These are phyloP conservation scores for Aristolochia californica DNA, from an alignment of 164 flowering plant species.

Conservation along the genomic window DNA sequence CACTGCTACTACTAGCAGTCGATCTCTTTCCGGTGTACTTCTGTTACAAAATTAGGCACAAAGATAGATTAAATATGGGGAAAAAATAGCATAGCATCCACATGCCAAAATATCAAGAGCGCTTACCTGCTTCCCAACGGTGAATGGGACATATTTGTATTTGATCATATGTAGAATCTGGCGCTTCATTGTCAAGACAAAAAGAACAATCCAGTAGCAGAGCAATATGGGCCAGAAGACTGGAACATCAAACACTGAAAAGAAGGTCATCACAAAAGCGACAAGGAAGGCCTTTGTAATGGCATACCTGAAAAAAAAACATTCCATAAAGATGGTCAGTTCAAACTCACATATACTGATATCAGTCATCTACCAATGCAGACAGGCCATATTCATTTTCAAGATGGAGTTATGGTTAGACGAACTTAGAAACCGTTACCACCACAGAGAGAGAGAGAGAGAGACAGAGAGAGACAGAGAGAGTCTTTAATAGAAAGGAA, in stretches of 20 bases:
- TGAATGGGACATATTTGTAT: constrained; percentile 58
- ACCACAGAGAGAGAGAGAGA: too few relatives aligned
- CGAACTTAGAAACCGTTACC: too few relatives aligned
- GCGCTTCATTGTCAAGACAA: constrained; percentile 73
- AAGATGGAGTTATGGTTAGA: too few relatives aligned
- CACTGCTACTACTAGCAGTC: constrained; percentile 22
- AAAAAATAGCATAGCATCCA: too few relatives aligned
- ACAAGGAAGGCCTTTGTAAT: constrained; percentile 62
- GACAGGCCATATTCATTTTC: too few relatives aligned
- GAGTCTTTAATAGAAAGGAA: too few relatives aligned
- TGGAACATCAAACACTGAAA: constrained; percentile 64
- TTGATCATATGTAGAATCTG: constrained; percentile 75
- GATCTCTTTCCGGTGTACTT: constrained; percentile 38
- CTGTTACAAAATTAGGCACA: constrained; percentile 25
- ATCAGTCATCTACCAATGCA: too few relatives aligned
- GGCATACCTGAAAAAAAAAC: constrained; percentile 45
- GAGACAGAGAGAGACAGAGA: too few relatives aligned
- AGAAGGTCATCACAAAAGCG: constrained; percentile 70
- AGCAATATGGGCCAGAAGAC: constrained; percentile 81
- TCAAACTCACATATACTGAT: too few relatives aligned
- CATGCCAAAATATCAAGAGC: background rate
- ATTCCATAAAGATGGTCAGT: too few relatives aligned
- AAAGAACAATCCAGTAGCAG: constrained; percentile 62
- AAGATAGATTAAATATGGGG: background rate
- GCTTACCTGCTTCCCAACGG: constrained; percentile 66